Percentiles rank a stretch among this genome's conserved stretches.
Evolutionary conservation across 2,329 filamentous ascomycete species (phyloP).

Genomic region (Nemania serpens): DNA sequence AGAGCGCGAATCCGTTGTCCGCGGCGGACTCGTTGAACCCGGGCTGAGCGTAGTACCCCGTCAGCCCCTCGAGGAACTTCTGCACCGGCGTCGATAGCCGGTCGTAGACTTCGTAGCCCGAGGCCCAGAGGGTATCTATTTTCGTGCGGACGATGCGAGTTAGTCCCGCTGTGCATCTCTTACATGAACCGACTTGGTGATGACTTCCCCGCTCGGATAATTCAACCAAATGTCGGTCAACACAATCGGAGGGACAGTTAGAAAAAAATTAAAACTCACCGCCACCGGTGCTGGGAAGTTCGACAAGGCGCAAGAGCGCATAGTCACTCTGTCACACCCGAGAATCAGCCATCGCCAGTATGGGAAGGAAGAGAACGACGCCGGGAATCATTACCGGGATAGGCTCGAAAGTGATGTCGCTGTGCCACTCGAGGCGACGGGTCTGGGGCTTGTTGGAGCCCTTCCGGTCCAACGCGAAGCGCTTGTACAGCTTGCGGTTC

Average conservation of each 20-base stretch:
- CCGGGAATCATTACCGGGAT: conserved; percentile 45
- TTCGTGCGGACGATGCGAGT: neutral
- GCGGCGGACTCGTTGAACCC: conserved; percentile 47
- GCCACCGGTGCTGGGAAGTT: conserved; percentile 52
- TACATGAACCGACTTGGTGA: too few species aligned
- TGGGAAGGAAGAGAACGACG: neutral
- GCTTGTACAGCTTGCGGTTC: conserved; percentile 54
- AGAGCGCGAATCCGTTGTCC: conserved; percentile 48
- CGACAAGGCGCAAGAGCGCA: conserved; percentile 52
- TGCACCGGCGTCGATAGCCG: conserved; percentile 53
- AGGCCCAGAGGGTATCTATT: conserved; percentile 51
- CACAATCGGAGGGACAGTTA: neutral
- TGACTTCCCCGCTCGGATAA: neutral
- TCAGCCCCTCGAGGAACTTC: conserved; percentile 52
- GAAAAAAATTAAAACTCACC: conserved; percentile 37
- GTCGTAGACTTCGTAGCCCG: conserved; percentile 55
- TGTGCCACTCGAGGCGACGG: conserved; percentile 54
- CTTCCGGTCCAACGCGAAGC: conserved; percentile 23
- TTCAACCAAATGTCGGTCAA: too few species aligned
- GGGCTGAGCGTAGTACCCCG: conserved; percentile 50
- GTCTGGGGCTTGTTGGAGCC: conserved; percentile 48
- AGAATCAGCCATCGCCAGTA: neutral
- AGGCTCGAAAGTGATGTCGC: conserved; percentile 62
- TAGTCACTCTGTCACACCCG: conserved; percentile 49
- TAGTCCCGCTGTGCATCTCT: neutral